Percentiles rank a stretch among this genome's conserved stretches.
Conservation (phyloP, 208 protist species). For the Endotrypanum monterogeii region DNA sequence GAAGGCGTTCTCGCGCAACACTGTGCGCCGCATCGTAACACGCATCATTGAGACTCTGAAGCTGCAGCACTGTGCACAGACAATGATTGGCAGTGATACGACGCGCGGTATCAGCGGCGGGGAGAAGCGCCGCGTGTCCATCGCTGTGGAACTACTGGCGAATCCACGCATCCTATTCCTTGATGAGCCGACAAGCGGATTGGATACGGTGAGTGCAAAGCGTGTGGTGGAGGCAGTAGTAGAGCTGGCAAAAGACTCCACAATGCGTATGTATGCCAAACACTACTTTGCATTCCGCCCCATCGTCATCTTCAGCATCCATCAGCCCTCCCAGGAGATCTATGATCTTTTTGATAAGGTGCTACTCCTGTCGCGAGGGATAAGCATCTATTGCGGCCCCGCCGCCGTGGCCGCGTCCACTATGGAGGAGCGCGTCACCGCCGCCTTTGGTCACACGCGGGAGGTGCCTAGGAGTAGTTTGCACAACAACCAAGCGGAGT, state of each 20-base stretch:
- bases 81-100: slow-evolving; percentile 67
- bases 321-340: slow-evolving; percentile 91
- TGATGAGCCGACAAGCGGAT: slow-evolving; percentile 91
- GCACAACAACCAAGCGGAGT: slow-evolving; percentile 82
- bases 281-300: slow-evolving; percentile 89
- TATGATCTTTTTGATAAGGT: slow-evolving; percentile 90
- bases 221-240: slow-evolving; percentile 84
- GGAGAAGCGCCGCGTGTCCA: slow-evolving; percentile 91
- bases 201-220: slow-evolving; percentile 85
- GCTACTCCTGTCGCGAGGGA: slow-evolving; percentile 79
- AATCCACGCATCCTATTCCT: slow-evolving; percentile 92
- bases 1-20: slow-evolving; percentile 63
- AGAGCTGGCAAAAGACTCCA: slow-evolving; percentile 78
- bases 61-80: slow-evolving; percentile 80
- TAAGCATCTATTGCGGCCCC: slow-evolving; percentile 86
- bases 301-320: slow-evolving; percentile 93
- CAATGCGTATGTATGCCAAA: slow-evolving; percentile 77
- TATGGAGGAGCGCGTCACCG: slow-evolving; percentile 58
- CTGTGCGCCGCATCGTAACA: slow-evolving; percentile 68
- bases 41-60: slow-evolving; percentile 67
- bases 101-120: slow-evolving; percentile 89
- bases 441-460: slow-evolving; percentile 45
- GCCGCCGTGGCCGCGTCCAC: slow-evolving; percentile 55
- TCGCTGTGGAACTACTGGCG: slow-evolving; percentile 91
- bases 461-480: slow-evolving; percentile 40